These are phyloP conservation scores for Stereum hirsutum DNA, from an alignment of 1,284 basidiomycete genomes.

Conservation along the genomic window DNA sequence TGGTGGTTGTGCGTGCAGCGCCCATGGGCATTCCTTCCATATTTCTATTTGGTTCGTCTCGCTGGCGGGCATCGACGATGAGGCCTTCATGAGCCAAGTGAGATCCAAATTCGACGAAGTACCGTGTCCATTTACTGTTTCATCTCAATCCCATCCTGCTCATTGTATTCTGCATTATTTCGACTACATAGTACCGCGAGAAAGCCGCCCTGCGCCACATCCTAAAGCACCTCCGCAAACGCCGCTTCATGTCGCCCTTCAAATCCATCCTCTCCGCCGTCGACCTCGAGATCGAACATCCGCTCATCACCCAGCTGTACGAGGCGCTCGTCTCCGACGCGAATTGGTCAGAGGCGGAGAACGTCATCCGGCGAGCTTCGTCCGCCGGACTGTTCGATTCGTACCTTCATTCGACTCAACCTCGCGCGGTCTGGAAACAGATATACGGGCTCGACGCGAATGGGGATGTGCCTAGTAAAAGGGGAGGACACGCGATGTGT, in stretches of 20 bases:
- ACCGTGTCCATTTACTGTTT: constrained; percentile 12
- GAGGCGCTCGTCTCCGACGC: constrained; percentile 58
- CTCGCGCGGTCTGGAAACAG: constrained; percentile 48
- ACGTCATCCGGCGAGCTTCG: constrained; percentile 39
- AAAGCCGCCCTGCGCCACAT: constrained; percentile 55
- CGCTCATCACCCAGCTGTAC: constrained; percentile 60
- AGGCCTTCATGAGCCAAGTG: constrained; percentile 43
- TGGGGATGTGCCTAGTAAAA: constrained; percentile 50
- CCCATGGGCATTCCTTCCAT: constrained; percentile 63
- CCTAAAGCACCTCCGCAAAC: constrained; percentile 73
- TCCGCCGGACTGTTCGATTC: constrained; percentile 47
- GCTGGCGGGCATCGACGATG: constrained; percentile 47
- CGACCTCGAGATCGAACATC: constrained; percentile 58
- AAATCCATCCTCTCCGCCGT: constrained; percentile 49
- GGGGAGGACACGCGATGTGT: constrained; percentile 80
- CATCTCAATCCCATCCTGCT: constrained; percentile 5
- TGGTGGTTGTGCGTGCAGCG: constrained; percentile 22
- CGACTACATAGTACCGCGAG: constrained; percentile 70
- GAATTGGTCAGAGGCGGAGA: constrained; percentile 53
- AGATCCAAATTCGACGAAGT: constrained; percentile 52
- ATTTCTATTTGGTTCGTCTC: constrained; percentile 71
- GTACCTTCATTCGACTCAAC: constrained; percentile 46
- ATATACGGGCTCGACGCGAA: constrained; percentile 48
- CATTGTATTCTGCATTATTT: constrained; percentile 6
- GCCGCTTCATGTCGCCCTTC: constrained; percentile 63